Percentiles rank a stretch among this genome's conserved stretches.
Evolutionary conservation across 129 eudicot genomes (phyloP).

Genomic region (Helichrysum umbraculigerum): DNA sequence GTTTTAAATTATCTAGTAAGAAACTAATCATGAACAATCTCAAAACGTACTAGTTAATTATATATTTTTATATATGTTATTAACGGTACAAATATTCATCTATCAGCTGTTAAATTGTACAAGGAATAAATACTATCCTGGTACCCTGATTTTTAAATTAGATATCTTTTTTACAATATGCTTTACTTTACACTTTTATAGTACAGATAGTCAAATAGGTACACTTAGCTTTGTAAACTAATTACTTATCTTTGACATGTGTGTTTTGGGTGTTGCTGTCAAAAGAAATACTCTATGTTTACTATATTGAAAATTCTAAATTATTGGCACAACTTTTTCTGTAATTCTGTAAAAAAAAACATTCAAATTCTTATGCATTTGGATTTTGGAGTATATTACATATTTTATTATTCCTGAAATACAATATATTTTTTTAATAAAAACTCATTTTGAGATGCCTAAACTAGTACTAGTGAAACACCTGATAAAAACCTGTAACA

Average conservation of each 20-base stretch:
- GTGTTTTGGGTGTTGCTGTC: conserved; percentile 5
- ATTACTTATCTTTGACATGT: conserved; percentile 17
- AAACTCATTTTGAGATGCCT: not conserved
- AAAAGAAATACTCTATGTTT: conserved; percentile 7
- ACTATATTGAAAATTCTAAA: not conserved
- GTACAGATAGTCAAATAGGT: not conserved
- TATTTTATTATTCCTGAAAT: not conserved
- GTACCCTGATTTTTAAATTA: not conserved
- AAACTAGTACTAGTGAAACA: not conserved
- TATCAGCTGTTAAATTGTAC: not conserved
- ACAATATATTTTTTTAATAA: not conserved
- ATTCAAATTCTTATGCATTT: conserved; percentile 1
- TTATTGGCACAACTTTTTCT: not conserved
- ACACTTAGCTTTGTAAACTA: not conserved
- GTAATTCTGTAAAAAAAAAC: conserved; percentile 11
- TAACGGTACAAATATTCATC: not conserved
- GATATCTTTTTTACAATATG: not conserved
- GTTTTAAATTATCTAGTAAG: too few relatives aligned
- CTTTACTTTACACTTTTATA: conserved; percentile 10
- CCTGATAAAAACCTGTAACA: not conserved
- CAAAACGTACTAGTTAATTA: not conserved
- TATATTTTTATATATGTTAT: too few relatives aligned
- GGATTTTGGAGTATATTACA: not conserved
- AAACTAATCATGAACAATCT: not conserved
- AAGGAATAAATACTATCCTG: not conserved